Conservation (phyloP, 345 rosid species). For the Mallotus nudiflorus region DNA sequence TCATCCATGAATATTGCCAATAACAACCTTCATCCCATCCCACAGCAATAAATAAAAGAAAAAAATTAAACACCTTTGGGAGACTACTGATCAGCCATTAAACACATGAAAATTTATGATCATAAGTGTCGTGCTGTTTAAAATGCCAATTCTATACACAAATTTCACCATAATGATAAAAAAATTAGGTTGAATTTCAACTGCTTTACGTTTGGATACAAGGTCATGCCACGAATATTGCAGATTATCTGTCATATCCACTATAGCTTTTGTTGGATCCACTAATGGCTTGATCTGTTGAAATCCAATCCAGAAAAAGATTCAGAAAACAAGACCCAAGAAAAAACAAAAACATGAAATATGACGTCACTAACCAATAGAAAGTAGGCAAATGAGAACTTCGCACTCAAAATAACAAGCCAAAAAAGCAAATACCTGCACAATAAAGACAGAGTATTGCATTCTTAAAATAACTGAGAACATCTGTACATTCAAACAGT, state of each 20-base stretch:
- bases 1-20: too few species aligned
- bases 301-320: constrained; percentile 10
- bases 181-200: background rate
- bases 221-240: constrained; percentile 96
- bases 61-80: background rate
- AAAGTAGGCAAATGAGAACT: constrained; percentile 91
- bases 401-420: constrained; percentile 73
- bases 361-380: constrained; percentile 57
- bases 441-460: constrained; percentile 1
- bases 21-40: background rate
- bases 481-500: background rate
- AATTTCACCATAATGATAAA: background rate
- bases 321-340: constrained; percentile 1
- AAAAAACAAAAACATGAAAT: background rate
- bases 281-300: constrained; percentile 87
- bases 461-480: too few species aligned
- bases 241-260: constrained; percentile 44
- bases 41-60: background rate
- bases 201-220: constrained; percentile 71
- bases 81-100: background rate
- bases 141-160: background rate
- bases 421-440: constrained; percentile 92
- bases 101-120: too few species aligned
- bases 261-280: constrained; percentile 64
- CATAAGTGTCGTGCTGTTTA: too few species aligned